Evolutionary conservation across 768 basidiomycete species (phyloP).

Genomic region (Rubroboletus pulcherrimus): DNA sequence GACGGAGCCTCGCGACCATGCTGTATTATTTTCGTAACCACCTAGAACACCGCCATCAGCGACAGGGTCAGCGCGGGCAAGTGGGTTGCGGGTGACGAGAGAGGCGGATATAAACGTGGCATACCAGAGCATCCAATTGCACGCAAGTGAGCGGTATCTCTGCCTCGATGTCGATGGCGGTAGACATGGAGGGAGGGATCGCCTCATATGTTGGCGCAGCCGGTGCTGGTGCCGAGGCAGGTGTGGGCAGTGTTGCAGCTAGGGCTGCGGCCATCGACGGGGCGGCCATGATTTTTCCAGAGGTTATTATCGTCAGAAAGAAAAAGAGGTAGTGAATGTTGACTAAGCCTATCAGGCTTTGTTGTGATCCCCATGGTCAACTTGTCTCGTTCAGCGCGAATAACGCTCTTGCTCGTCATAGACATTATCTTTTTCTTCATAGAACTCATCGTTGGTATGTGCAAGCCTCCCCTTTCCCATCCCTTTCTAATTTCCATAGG

Average conservation of each 20-base stretch:
- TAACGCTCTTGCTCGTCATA: slow-evolving; percentile 74
- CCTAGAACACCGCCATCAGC: slow-evolving; percentile 45
- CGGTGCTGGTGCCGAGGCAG: slow-evolving; percentile 56
- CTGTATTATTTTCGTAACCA: slow-evolving; percentile 90
- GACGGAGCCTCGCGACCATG: slow-evolving; percentile 78
- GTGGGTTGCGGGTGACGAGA: slow-evolving; percentile 1
- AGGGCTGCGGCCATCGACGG: slow-evolving; percentile 92
- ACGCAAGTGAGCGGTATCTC: slow-evolving; percentile 77
- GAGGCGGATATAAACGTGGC: slow-evolving; percentile 25
- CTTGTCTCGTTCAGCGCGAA: slow-evolving; percentile 67
- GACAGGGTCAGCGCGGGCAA: background rate
- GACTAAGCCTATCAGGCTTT: slow-evolving; percentile 17
- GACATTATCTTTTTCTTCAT: slow-evolving; percentile 86
- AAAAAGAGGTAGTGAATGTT: background rate
- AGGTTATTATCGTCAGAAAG: background rate
- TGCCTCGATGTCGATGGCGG: slow-evolving; percentile 90
- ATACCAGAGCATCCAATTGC: slow-evolving; percentile 83
- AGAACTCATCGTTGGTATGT: slow-evolving; percentile 74
- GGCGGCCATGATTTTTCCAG: slow-evolving; percentile 46
- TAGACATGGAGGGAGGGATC: slow-evolving; percentile 90
- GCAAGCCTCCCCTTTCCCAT: slow-evolving; percentile 9
- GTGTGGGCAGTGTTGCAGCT: slow-evolving; percentile 73
- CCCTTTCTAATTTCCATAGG: slow-evolving; percentile 42
- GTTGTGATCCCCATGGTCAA: slow-evolving; percentile 20
- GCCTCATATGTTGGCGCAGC: slow-evolving; percentile 73